Percentiles rank a stretch among this genome's conserved stretches.
These are phyloP conservation scores for Megacollybia platyphylla DNA, from an alignment of 1,284 basidiomycete genomes.

Conservation along the genomic window DNA sequence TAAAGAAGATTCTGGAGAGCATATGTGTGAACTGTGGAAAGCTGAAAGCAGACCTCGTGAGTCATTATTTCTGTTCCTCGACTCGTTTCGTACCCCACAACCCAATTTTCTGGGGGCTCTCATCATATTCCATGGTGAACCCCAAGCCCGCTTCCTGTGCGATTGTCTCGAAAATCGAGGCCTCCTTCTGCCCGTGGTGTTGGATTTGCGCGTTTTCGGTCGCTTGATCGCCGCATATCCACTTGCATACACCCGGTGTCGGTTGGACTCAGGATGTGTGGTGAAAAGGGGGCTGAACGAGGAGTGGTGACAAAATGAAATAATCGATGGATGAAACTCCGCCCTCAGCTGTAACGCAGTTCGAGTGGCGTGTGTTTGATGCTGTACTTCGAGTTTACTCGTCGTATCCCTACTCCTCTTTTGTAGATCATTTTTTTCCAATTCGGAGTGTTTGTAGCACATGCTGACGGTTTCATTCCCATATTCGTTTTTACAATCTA, in stretches of 20 bases:
- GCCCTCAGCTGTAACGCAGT: slow-evolving; percentile 53
- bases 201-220: slow-evolving; percentile 70
- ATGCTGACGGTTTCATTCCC: slow-evolving; percentile 48
- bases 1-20: slow-evolving; percentile 99
- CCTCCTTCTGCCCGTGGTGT: slow-evolving; percentile 61
- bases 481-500: slow-evolving; percentile 21
- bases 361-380: slow-evolving; percentile 30
- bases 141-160: slow-evolving; percentile 74
- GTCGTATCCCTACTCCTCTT: slow-evolving; percentile 40
- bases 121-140: slow-evolving; percentile 76
- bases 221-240: slow-evolving; percentile 79
- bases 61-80: slow-evolving; percentile 58
- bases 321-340: slow-evolving; percentile 28
- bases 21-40: slow-evolving; percentile 98
- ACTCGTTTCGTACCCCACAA: slow-evolving; percentile 85
- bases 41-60: slow-evolving; percentile 92
- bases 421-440: slow-evolving; percentile 15
- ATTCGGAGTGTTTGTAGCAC: slow-evolving; percentile 20
- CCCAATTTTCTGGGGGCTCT: slow-evolving; percentile 92
- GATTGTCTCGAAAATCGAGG: slow-evolving; percentile 60
- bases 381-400: slow-evolving; percentile 49
- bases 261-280: slow-evolving; percentile 75
- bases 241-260: slow-evolving; percentile 49
- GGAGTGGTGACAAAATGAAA: slow-evolving; percentile 63
- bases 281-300: slow-evolving; percentile 94